phyloP scores from a whole-genome alignment of 495 filamentous ascomycete species.

The Aspergillus nanangensis region DNA sequence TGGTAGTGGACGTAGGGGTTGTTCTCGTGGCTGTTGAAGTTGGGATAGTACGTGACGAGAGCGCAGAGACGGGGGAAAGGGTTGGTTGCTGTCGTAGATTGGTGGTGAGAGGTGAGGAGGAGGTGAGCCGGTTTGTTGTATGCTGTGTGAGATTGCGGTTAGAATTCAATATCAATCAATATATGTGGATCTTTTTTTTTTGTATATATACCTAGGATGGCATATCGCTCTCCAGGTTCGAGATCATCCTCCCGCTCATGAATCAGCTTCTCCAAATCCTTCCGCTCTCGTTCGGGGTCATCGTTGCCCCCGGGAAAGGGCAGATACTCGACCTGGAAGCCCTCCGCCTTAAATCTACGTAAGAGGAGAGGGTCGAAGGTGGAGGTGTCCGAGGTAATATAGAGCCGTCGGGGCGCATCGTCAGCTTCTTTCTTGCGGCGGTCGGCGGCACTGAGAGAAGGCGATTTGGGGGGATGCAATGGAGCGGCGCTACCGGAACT shows the following conservation, averaged over 20 bases:
- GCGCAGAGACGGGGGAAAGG: constrained; percentile 42
- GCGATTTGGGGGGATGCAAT: constrained; percentile 12
- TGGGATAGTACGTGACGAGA: constrained; percentile 57
- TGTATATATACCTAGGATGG: constrained; percentile 44
- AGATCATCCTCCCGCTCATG: constrained; percentile 42
- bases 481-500: constrained; percentile 3
- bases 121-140: constrained; percentile 55
- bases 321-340: constrained; percentile 59
- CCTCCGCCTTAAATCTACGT: constrained; percentile 57
- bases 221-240: constrained; percentile 41
- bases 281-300: constrained; percentile 31
- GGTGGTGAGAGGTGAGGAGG: constrained; percentile 47
- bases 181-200: no score
- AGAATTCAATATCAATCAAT: neutral
- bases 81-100: constrained; percentile 34
- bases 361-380: constrained; percentile 54
- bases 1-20: neutral
- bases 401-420: constrained; percentile 34
- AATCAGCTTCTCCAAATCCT: constrained; percentile 37
- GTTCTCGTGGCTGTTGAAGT: constrained; percentile 11
- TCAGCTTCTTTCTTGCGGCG: constrained; percentile 8
- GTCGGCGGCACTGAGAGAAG: constrained; percentile 6
- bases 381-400: constrained; percentile 55
- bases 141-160: constrained; percentile 22
- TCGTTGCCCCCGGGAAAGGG: constrained; percentile 42